Evolutionary conservation across 2,329 filamentous ascomycete species (phyloP).

Genomic region (Penicillium nordicum): DNA sequence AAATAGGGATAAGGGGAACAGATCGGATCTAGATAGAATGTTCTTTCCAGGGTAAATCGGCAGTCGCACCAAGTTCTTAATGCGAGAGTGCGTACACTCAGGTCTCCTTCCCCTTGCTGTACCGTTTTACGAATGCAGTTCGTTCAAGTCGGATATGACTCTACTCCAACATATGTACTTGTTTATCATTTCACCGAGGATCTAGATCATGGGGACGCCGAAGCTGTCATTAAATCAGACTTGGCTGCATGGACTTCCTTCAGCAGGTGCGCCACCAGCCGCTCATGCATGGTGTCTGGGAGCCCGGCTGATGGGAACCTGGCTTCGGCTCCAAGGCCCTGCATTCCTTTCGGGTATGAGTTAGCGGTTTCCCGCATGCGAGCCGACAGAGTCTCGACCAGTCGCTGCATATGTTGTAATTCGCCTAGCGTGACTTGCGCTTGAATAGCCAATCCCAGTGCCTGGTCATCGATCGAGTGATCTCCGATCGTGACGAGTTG

Average conservation of each 20-base stretch:
- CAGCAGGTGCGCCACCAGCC: neutral
- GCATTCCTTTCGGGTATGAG: neutral
- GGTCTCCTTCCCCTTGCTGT: neutral
- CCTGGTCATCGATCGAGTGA: conserved; percentile 6
- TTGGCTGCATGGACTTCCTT: neutral
- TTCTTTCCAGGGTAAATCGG: neutral
- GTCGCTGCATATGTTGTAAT: conserved; percentile 4
- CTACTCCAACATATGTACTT: neutral
- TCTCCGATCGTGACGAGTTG: conserved; percentile 10
- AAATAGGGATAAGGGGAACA: neutral
- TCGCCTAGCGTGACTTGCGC: conserved; percentile 3
- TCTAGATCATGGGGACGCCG: neutral
- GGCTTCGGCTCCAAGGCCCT: neutral
- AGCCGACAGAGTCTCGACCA: conserved; percentile 5
- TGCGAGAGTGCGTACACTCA: neutral
- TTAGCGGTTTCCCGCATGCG: conserved; percentile 3
- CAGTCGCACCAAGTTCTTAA: no score
- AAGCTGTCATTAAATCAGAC: neutral
- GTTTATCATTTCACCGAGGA: neutral
- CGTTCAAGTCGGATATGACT: neutral
- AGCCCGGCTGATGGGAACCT: neutral
- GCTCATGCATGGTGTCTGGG: neutral
- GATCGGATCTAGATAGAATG: neutral
- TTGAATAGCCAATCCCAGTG: conserved; percentile 2
- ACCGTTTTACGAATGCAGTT: neutral